Evolutionary conservation across 495 filamentous ascomycete species (phyloP).

Genomic region (Diplogelasinospora grovesii): DNA sequence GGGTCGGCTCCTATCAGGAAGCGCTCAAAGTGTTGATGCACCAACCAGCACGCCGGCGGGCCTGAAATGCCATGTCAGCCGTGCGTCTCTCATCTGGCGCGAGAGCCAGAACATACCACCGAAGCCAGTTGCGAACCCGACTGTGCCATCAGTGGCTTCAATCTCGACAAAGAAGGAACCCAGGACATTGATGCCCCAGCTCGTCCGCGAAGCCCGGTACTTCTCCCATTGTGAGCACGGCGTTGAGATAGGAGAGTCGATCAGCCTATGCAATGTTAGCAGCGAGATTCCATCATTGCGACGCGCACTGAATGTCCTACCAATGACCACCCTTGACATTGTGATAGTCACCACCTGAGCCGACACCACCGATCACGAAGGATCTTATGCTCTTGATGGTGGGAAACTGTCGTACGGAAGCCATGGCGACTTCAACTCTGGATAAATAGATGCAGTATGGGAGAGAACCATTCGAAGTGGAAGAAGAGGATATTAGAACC

Average conservation of each 20-base stretch:
- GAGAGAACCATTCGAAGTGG: not conserved
- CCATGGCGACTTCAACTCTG: slow-evolving; percentile 27
- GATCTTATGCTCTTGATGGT: slow-evolving; percentile 75
- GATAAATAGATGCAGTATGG: not conserved
- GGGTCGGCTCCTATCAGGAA: slow-evolving; percentile 87
- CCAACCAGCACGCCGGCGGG: slow-evolving; percentile 87
- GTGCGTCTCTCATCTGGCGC: not conserved
- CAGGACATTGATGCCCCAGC: slow-evolving; percentile 92
- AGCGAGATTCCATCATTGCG: not conserved
- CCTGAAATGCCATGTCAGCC: slow-evolving; percentile 28
- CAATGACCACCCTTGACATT: slow-evolving; percentile 92
- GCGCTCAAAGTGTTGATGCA: slow-evolving; percentile 82
- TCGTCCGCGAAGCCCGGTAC: slow-evolving; percentile 79
- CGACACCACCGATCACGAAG: slow-evolving; percentile 77
- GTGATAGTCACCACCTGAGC: slow-evolving; percentile 88
- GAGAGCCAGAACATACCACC: slow-evolving; percentile 48
- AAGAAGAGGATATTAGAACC: not conserved
- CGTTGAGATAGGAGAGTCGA: slow-evolving; percentile 84
- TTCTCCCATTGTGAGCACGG: slow-evolving; percentile 85
- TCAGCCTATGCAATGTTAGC: slow-evolving; percentile 47
- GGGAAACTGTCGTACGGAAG: slow-evolving; percentile 49
- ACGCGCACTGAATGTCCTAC: slow-evolving; percentile 39
- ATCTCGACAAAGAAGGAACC: slow-evolving; percentile 93
- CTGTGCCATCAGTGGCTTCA: slow-evolving; percentile 79
- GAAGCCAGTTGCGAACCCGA: slow-evolving; percentile 89